These are phyloP conservation scores for Mycothermus thermophilus DNA, from an alignment of 495 filamentous ascomycete species.

Conservation along the genomic window DNA sequence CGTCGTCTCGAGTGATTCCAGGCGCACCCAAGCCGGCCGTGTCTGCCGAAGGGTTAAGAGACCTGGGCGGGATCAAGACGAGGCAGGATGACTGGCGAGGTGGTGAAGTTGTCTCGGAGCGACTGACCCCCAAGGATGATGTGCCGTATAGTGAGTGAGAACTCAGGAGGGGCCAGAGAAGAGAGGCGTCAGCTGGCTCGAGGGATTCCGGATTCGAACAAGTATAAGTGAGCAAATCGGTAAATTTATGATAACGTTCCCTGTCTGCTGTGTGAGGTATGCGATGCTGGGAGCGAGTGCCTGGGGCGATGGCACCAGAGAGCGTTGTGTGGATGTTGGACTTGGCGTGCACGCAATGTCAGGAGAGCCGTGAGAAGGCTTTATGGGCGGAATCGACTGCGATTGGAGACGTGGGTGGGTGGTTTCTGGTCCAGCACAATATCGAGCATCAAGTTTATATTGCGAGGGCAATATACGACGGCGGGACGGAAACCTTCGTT, in stretches of 20 bases:
- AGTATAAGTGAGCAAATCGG: conserved; percentile 16
- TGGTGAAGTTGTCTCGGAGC: too few relatives aligned
- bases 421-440: conserved; percentile 22
- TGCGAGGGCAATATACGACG: conserved; percentile 25
- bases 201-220: conserved; percentile 24
- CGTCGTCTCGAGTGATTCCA: conserved; percentile 1
- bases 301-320: too few relatives aligned
- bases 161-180: conserved; percentile 21
- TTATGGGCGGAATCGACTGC: conserved; percentile 17
- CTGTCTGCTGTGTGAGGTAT: conserved; percentile 20
- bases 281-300: too few relatives aligned
- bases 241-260: conserved; percentile 19
- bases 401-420: conserved; percentile 18
- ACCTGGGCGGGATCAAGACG: too few relatives aligned
- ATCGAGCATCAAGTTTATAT: conserved; percentile 27
- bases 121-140: too few relatives aligned
- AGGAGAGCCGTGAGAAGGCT: conserved; percentile 15
- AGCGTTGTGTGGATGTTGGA: conserved; percentile 16
- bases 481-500: conserved; percentile 22
- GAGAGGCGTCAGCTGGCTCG: too few relatives aligned
- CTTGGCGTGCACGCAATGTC: conserved; percentile 26
- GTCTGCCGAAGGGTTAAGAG: too few relatives aligned
- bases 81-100: too few relatives aligned
- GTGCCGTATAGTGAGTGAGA: conserved; percentile 29
- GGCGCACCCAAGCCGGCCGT: conserved; percentile 1